Evolutionary conservation across 148 eudicot genomes (phyloP).

Genomic region (Agrostemma githago): DNA sequence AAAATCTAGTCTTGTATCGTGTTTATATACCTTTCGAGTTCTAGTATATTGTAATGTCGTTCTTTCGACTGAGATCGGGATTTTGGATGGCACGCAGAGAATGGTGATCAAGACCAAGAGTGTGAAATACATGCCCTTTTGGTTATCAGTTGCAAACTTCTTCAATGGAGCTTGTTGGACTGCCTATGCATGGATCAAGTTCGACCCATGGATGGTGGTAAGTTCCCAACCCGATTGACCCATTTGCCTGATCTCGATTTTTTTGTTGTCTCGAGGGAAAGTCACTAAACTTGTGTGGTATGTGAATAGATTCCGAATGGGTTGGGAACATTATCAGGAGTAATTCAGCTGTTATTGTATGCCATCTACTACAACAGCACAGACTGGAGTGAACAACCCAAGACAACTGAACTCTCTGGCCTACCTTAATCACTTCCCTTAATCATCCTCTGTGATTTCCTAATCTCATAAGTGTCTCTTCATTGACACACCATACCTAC

Average conservation of each 20-base stretch:
- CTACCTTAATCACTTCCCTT: neutral
- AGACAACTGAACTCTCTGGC: neutral
- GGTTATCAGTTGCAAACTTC: constrained; percentile 57
- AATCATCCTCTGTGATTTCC: no score
- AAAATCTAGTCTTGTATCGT: no score
- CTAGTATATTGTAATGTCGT: neutral
- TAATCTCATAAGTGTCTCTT: neutral
- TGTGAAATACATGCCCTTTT: constrained; percentile 86
- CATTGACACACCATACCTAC: neutral
- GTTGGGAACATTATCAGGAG: constrained; percentile 52
- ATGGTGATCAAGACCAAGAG: constrained; percentile 66
- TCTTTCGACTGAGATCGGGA: neutral
- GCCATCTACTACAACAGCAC: constrained; percentile 44
- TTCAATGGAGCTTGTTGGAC: constrained; percentile 58
- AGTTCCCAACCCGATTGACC: neutral
- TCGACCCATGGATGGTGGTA: constrained; percentile 64
- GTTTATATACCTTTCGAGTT: neutral
- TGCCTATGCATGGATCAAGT: constrained; percentile 41
- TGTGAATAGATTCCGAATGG: constrained; percentile 55
- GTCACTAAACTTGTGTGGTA: neutral
- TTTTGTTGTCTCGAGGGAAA: neutral
- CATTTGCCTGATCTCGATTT: neutral
- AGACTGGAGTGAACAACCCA: constrained; percentile 17
- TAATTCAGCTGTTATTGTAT: constrained; percentile 46
- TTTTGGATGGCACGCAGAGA: neutral